Conservation (phyloP, 805 yeast genomes). For the Wickerhamiella nectarea region DNA sequence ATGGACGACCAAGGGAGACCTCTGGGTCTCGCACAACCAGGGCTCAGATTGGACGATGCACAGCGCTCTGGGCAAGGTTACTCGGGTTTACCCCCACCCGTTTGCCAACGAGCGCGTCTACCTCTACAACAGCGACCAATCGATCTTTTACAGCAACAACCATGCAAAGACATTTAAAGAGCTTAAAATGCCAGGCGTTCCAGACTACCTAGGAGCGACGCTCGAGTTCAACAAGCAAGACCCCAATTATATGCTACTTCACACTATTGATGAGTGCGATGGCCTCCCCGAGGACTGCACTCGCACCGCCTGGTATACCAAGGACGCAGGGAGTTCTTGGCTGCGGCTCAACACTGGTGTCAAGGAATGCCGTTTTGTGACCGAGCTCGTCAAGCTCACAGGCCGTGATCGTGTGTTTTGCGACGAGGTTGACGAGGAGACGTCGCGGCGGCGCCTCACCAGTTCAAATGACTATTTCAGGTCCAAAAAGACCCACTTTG, state of each 20-base stretch:
- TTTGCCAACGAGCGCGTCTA: conserved; percentile 43
- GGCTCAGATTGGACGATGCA: conserved; percentile 38
- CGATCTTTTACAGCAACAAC: conserved; percentile 47
- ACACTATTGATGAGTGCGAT: conserved; percentile 51
- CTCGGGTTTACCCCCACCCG: conserved; percentile 49
- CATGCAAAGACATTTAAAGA: conserved; percentile 47
- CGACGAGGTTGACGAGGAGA: conserved; percentile 25
- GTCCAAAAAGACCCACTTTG: conserved; percentile 30
- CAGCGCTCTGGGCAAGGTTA: conserved; percentile 31
- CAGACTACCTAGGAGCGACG: conserved; percentile 29
- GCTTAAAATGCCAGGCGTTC: conserved; percentile 38
- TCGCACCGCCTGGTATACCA: conserved; percentile 45
- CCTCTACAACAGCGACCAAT: conserved; percentile 36
- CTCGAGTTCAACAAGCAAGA: conserved; percentile 51
- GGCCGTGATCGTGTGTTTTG: conserved; percentile 52
- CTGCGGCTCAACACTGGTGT: conserved; percentile 39
- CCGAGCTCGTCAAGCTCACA: conserved; percentile 34
- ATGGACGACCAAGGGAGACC: conserved; percentile 37
- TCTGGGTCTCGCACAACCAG: conserved; percentile 59
- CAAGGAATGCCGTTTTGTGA: conserved; percentile 53
- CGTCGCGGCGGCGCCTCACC: not conserved
- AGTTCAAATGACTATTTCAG: conserved; percentile 40
- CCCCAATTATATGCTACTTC: conserved; percentile 49
- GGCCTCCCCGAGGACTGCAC: conserved; percentile 37
- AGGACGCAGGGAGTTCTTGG: conserved; percentile 57